Evolutionary conservation across 495 filamentous ascomycete species (phyloP), one percentile per base, ranked within the genome.

Genomic region (Daldinia bambusicola): DNA sequence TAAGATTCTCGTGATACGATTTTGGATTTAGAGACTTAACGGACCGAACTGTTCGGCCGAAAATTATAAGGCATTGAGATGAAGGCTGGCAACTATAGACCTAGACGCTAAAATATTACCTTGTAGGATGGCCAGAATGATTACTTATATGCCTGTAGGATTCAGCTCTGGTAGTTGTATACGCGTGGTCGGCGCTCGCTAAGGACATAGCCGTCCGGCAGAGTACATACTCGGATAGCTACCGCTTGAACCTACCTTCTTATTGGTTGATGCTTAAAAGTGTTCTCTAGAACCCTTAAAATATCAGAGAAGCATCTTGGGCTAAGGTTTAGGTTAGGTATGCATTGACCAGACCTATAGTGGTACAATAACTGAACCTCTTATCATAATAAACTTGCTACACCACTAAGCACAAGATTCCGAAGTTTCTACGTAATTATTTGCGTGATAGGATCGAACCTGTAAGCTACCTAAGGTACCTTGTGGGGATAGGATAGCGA

Each of bases 1-100:
- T 53, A 48, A 48, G 43, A 48, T 48, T 22, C 16, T 2, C 20
- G 43, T 48, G 43, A 48, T 48, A 48, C 18, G 43, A 48, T 48
- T 48, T 16, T 48, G 5, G 43, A 48, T 5, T 22, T 12, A 22
- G 43, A 1, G 7, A 48, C 20, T 22, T 5, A 22, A n/a, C 2
- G 13, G 31, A 14, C 51, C 51, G 51, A 53, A 53, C 14, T 16
- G 31, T 53, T 53, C 51, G 51, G 51, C 51, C 51, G 51, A 53
- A 53, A 32, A 14, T 53, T 30, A n/a, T 2, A 12, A 53, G n/a
- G 51, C 18, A 48, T 48, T 48, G 18, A 16, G 43, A 48, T 48
- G 18, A 13, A 22, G 9, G 43, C 16, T 22, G 18, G 12, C 20
- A 18, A 36, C 34, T 36, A 10, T 2, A 3, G 26, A 26, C 26